Percentiles rank a stretch among this genome's conserved stretches.
phyloP scores from a whole-genome alignment of 495 filamentous ascomycete species.

The Echria macrotheca region DNA sequence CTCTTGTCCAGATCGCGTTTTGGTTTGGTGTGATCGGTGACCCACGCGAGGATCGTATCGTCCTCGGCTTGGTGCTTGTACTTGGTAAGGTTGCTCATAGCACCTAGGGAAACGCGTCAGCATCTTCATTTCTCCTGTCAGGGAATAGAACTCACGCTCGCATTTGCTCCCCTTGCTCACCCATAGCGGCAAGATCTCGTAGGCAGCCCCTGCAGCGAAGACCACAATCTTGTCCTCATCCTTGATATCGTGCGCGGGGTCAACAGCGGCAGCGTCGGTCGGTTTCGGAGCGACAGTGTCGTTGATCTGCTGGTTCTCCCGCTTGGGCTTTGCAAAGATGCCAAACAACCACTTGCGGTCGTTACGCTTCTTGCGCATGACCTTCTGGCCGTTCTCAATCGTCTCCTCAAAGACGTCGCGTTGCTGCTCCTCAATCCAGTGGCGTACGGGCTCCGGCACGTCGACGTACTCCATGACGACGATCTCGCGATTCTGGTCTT shows the following conservation, averaged over 20 bases:
- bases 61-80: constrained; percentile 24
- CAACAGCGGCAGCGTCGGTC: constrained; percentile 2
- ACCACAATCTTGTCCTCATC: constrained; percentile 32
- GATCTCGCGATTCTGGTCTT: constrained; percentile 26
- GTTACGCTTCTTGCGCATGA: not conserved
- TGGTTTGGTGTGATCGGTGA: constrained; percentile 29
- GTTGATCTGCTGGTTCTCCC: constrained; percentile 13
- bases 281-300: constrained; percentile 12
- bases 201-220: constrained; percentile 27
- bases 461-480: constrained; percentile 32
- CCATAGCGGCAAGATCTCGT: constrained; percentile 31
- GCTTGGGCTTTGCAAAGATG: constrained; percentile 27
- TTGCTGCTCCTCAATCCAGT: constrained; percentile 33
- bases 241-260: not conserved
- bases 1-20: constrained; percentile 23
- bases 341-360: constrained; percentile 23
- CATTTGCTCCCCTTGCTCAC: constrained; percentile 28
- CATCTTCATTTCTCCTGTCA: not conserved
- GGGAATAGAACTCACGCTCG: constrained; percentile 24
- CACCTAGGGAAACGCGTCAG: constrained; percentile 12
- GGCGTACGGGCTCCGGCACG: constrained; percentile 20
- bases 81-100: constrained; percentile 25
- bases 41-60: constrained; percentile 26
- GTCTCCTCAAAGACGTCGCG: not conserved
- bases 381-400: not conserved